Percentiles rank a stretch among this genome's conserved stretches.
phyloP scores from a whole-genome alignment of 176 grass and related monocot species.

The Ensete ventricosum region DNA sequence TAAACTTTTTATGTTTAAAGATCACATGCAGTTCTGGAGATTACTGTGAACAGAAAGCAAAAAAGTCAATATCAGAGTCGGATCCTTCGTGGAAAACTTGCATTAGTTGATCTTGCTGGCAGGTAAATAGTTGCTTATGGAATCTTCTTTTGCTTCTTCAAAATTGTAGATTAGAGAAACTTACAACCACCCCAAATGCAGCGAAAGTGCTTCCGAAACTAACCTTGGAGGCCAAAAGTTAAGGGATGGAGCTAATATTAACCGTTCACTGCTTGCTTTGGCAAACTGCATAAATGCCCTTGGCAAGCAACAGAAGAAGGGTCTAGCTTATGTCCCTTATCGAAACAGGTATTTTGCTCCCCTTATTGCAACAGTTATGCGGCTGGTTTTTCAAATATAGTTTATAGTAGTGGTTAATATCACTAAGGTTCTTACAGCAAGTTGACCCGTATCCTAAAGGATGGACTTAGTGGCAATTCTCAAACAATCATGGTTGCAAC shows the following conservation, averaged over 20 bases:
- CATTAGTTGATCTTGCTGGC: slow-evolving; percentile 98
- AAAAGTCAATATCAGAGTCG: slow-evolving; percentile 76
- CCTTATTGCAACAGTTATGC: too few relatives aligned
- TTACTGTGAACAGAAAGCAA: slow-evolving; percentile 88
- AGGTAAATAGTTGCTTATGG: slow-evolving; percentile 28
- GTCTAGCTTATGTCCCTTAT: slow-evolving; percentile 98
- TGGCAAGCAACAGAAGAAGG: slow-evolving; percentile 98
- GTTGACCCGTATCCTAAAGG: slow-evolving; percentile 96
- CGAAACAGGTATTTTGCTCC: slow-evolving; percentile 67
- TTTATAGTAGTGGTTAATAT: too few relatives aligned
- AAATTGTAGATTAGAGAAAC: slow-evolving; percentile 6
- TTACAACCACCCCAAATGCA: slow-evolving; percentile 26
- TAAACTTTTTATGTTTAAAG: slow-evolving; percentile 27
- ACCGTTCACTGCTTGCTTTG: slow-evolving; percentile 82
- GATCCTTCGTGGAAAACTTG: slow-evolving; percentile 95
- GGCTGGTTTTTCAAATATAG: too few relatives aligned
- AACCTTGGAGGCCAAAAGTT: slow-evolving; percentile 83
- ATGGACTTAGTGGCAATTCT: slow-evolving; percentile 95
- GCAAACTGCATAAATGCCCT: slow-evolving; percentile 99
- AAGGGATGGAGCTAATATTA: slow-evolving; percentile 97
- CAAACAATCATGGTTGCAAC: slow-evolving; percentile 98
- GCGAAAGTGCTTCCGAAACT: slow-evolving; percentile 94
- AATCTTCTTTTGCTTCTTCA: background rate
- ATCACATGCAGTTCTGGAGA: slow-evolving; percentile 95
- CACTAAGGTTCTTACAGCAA: slow-evolving; percentile 38